A percentile compares a stretch with the other conserved stretches of the same genome.
These are phyloP conservation scores for Entomophthora muscae DNA, from an alignment of 371 early-diverging fungal species.

Conservation along the genomic window DNA sequence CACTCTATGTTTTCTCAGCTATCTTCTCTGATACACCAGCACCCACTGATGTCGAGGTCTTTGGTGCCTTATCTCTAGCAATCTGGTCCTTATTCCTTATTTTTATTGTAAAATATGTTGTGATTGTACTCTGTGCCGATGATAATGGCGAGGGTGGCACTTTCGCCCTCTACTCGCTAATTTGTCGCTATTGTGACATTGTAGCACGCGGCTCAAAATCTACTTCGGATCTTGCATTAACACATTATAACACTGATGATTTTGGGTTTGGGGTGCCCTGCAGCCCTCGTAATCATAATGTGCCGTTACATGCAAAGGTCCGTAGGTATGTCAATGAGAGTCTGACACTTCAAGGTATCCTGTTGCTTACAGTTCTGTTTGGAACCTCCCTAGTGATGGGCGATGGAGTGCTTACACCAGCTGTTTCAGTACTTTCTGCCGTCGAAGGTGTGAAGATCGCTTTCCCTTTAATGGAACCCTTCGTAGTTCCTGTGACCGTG, in stretches of 20 bases:
- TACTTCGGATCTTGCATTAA: constrained; percentile 7
- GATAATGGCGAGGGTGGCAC: constrained; percentile 46
- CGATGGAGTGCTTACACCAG: constrained; percentile 23
- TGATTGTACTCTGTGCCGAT: constrained; percentile 28
- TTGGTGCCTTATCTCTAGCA: constrained; percentile 26
- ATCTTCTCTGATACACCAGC: constrained; percentile 17
- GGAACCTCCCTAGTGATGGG: constrained; percentile 18
- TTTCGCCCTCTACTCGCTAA: constrained; percentile 30
- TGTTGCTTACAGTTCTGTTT: constrained; percentile 11
- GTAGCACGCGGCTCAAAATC: constrained; percentile 9
- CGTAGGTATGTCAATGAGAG: not conserved
- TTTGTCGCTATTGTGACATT: constrained; percentile 15
- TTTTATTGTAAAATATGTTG: constrained; percentile 26
- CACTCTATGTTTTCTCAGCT: constrained; percentile 26
- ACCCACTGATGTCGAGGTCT: constrained; percentile 11
- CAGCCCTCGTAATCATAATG: no score
- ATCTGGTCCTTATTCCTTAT: constrained; percentile 33
- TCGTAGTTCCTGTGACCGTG: constrained; percentile 12
- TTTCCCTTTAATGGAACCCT: not conserved
- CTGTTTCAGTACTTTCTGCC: constrained; percentile 16
- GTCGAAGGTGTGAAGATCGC: constrained; percentile 11
- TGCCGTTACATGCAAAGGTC: not conserved
- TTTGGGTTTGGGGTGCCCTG: not conserved
- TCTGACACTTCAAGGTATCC: not conserved
- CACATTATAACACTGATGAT: constrained; percentile 9